A percentile compares a stretch with the other conserved stretches of the same genome.
Conservation (phyloP, 805 yeast species). For the Lachancea sp. region DNA sequence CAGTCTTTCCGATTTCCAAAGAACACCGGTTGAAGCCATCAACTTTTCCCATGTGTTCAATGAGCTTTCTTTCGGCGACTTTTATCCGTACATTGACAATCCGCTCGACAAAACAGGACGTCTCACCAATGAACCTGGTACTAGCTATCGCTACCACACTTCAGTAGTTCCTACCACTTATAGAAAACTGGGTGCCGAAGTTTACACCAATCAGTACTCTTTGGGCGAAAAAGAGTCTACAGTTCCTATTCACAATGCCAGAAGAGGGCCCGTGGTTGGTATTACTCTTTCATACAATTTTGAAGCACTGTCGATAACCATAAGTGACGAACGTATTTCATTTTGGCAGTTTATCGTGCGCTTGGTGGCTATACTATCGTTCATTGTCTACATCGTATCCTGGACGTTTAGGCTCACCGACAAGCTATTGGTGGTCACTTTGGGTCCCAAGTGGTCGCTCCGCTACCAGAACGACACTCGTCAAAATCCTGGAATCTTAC, state of each 20-base stretch:
- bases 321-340: conserved; percentile 66
- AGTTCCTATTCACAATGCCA: conserved; percentile 13
- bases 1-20: conserved; percentile 44
- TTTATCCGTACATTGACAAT: conserved; percentile 77
- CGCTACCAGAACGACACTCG: conserved; percentile 26
- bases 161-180: conserved; percentile 81
- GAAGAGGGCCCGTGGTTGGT: conserved; percentile 49
- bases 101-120: conserved; percentile 79
- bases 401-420: conserved; percentile 59
- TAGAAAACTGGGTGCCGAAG: conserved; percentile 57
- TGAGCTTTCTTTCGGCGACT: conserved; percentile 87
- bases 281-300: conserved; percentile 79
- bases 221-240: conserved; percentile 45
- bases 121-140: conserved; percentile 41
- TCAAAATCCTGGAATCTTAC: conserved; percentile 25
- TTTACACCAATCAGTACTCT: conserved; percentile 85
- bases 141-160: conserved; percentile 57
- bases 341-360: conserved; percentile 74
- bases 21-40: conserved; percentile 44
- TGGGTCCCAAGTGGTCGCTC: conserved; percentile 52
- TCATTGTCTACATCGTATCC: conserved; percentile 61
- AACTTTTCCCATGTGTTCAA: conserved; percentile 80
- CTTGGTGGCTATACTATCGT: conserved; percentile 77
- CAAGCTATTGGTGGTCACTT: conserved; percentile 40
- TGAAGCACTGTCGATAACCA: conserved; percentile 71